These are phyloP conservation scores for Leccinum broughii DNA, from an alignment of 768 basidiomycete genomes.

Conservation along the genomic window DNA sequence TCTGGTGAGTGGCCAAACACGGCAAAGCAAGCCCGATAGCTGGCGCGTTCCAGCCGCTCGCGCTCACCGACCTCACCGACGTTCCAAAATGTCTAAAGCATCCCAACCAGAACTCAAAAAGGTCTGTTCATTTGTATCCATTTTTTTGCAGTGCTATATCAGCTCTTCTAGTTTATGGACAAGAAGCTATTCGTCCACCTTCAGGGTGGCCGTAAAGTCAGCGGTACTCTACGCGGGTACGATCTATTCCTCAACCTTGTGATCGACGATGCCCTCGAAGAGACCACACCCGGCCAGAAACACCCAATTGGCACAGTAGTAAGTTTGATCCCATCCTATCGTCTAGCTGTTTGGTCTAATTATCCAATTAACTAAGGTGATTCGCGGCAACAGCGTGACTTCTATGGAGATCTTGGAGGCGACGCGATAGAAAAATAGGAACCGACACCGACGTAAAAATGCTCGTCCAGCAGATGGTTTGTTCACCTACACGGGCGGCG, in stretches of 20 bases:
- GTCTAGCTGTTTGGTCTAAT: slow-evolving; percentile 3
- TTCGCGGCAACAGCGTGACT: slow-evolving; percentile 95
- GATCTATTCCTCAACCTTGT: slow-evolving; percentile 99
- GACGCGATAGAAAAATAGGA: slow-evolving; percentile 35
- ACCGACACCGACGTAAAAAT: background rate
- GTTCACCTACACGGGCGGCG: background rate
- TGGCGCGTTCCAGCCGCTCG: background rate
- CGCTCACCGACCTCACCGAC: background rate
- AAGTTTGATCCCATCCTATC: slow-evolving; percentile 34
- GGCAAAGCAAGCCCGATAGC: slow-evolving; percentile 29
- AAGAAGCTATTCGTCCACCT: slow-evolving; percentile 93
- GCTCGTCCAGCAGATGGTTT: slow-evolving; percentile 11
- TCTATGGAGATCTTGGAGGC: slow-evolving; percentile 90
- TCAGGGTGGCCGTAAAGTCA: slow-evolving; percentile 94
- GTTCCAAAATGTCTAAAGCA: slow-evolving; percentile 77
- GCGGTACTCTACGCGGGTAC: slow-evolving; percentile 92
- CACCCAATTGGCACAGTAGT: slow-evolving; percentile 92
- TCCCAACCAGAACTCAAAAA: slow-evolving; percentile 98
- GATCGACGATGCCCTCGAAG: slow-evolving; percentile 93
- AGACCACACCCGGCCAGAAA: slow-evolving; percentile 86
- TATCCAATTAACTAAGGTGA: slow-evolving; percentile 58
- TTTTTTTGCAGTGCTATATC: background rate
- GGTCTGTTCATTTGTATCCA: slow-evolving; percentile 44
- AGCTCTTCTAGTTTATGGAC: slow-evolving; percentile 85
- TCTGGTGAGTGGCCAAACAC: slow-evolving; percentile 29